These are phyloP conservation scores for Thinopyrum elongatum DNA, from an alignment of 176 grass and related monocot genomes.

Conservation along the genomic window DNA sequence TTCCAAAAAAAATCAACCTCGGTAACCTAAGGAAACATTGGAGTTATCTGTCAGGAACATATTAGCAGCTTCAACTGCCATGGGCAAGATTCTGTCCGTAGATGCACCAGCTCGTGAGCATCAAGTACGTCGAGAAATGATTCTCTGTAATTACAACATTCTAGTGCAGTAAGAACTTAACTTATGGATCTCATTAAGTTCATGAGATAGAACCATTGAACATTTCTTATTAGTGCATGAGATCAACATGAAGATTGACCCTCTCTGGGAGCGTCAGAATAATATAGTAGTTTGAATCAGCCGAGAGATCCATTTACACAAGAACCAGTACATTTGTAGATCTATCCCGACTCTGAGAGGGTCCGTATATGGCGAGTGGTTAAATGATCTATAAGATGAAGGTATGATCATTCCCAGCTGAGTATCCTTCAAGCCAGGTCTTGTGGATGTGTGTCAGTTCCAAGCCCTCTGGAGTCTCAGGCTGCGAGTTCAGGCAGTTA, in stretches of 20 bases:
- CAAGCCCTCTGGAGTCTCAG: slow-evolving; percentile 41
- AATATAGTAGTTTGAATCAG: not conserved
- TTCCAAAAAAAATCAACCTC: too few species aligned
- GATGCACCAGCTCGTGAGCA: not conserved
- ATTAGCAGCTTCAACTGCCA: not conserved
- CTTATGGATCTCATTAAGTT: not conserved
- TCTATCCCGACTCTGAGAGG: not conserved
- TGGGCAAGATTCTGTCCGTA: not conserved
- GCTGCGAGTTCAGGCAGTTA: slow-evolving; percentile 37
- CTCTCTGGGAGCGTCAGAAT: not conserved
- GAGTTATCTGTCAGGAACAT: not conserved
- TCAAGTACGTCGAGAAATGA: not conserved
- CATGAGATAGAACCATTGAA: not conserved
- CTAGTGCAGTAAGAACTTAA: not conserved
- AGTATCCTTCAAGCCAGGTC: slow-evolving; percentile 72
- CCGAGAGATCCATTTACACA: not conserved
- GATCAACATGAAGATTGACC: not conserved
- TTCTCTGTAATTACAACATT: not conserved
- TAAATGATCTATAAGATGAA: slow-evolving; percentile 35
- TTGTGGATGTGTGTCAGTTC: slow-evolving; percentile 53
- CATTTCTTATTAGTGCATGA: not conserved
- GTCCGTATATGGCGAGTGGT: not conserved
- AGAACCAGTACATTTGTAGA: not conserved
- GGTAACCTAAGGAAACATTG: not conserved
- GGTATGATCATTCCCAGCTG: slow-evolving; percentile 17